Evolutionary conservation across 2,329 filamentous ascomycete genomes (phyloP), one percentile per base, ranked within the genome.

Genomic region (Lojkania enalia): DNA sequence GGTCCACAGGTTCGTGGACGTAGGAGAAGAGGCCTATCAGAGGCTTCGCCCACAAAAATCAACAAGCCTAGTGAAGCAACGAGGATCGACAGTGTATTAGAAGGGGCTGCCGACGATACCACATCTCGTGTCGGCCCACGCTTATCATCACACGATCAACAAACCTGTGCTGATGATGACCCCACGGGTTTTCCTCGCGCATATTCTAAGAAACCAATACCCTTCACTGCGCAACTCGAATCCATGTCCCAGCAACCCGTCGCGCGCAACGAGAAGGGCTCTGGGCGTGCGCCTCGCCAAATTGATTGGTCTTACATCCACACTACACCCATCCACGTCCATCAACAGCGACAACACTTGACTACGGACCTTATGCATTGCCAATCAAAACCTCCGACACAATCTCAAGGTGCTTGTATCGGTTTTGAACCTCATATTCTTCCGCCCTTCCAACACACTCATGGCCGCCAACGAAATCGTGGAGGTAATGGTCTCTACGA

Each of bases 281-380:
- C 7, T n/a, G 23, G 23, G n/a, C 23, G 23, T 27, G 23, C 23
- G 23, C 23, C 23, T 27, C 23, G 23, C n/a, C 23, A 27, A 4
- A 40, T 41, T 20, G 43, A 46, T 21, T 41, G 36, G 37, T 35
- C 43, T 7, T 21, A 18, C 23, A 37, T 46, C 12, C 21, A 16
- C 21, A 46, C 40, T 16, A 37, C 37, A 3, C 30, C 27, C 16
- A 19, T 21, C 18, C 25, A 27, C 2, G 29, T 20, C 5, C 27
- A 23, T 2, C 19, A 29, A 21, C 19, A 27, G n/a, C 23, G n/a
- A 27, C n/a, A n/a, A n/a, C 23, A 27, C 23, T 27, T 27, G n/a
- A n/a, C n/a, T n/a, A n/a, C n/a, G n/a, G n/a, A n/a, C n/a, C n/a
- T n/a, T n/a, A n/a, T n/a, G n/a, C n/a, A n/a, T n/a, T n/a, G n/a